Evolutionary conservation across 768 basidiomycete species (phyloP).

Genomic region (Pholiota conissans): DNA sequence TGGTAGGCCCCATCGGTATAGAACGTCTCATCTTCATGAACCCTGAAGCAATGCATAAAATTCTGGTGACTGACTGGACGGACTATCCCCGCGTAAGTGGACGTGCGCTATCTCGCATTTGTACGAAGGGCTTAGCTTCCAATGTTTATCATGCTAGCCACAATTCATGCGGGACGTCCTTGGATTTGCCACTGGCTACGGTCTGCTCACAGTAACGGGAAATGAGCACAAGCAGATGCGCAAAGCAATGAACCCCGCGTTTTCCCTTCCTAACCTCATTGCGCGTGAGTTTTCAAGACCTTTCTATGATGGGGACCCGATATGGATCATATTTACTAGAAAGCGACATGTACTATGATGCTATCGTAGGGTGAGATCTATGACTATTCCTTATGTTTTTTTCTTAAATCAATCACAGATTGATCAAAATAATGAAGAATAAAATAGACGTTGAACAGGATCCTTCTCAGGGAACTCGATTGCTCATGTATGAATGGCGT

Average conservation of each 20-base stretch:
- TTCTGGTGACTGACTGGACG: conserved; percentile 43
- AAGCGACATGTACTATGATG: conserved; percentile 49
- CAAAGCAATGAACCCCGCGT: conserved; percentile 52
- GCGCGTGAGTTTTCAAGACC: conserved; percentile 27
- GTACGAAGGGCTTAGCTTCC: no score
- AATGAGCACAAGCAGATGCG: conserved; percentile 50
- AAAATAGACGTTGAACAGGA: conserved; percentile 31
- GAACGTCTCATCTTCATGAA: conserved; percentile 45
- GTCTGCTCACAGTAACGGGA: conserved; percentile 48
- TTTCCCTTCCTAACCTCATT: conserved; percentile 44
- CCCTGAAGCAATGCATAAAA: conserved; percentile 45
- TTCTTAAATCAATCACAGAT: conserved; percentile 1
- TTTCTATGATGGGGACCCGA: background rate
- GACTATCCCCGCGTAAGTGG: conserved; percentile 43
- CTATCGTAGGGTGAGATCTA: conserved; percentile 40
- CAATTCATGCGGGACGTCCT: conserved; percentile 41
- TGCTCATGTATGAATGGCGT: conserved; percentile 49
- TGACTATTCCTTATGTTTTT: background rate
- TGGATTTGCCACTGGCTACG: conserved; percentile 43
- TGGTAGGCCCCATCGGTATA: conserved; percentile 44
- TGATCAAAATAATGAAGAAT: conserved; percentile 36
- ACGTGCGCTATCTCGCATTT: no score
- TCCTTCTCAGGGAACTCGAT: conserved; percentile 29
- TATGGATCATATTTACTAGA: conserved; percentile 30
- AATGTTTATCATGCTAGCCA: conserved; percentile 41